phyloP scores from a whole-genome alignment of 2,329 filamentous ascomycete species.

The Colletotrichum costaricense region DNA sequence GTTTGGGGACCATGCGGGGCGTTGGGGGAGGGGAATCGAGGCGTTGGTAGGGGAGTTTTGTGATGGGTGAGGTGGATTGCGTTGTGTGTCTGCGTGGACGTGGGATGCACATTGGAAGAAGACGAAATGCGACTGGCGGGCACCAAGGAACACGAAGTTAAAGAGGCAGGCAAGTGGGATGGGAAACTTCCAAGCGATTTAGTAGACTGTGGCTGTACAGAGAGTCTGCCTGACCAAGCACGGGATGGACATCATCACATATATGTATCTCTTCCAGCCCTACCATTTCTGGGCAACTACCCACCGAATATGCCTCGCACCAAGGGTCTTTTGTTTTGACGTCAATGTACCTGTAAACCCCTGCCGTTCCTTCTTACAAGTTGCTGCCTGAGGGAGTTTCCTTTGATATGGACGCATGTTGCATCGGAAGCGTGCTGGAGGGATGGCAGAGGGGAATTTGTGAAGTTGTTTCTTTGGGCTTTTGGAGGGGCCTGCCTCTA shows the following conservation, averaged over 20 bases:
- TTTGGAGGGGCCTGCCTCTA: neutral
- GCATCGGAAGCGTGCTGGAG: neutral
- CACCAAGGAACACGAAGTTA: neutral
- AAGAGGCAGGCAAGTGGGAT: neutral
- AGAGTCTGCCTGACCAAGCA: neutral
- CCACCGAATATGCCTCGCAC: neutral
- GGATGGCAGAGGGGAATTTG: neutral
- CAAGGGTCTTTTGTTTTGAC: neutral
- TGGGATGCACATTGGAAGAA: constrained; percentile 33
- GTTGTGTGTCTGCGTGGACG: constrained; percentile 25
- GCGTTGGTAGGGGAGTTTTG: constrained; percentile 19
- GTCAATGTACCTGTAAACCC: neutral
- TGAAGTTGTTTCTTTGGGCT: neutral
- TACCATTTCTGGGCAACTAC: neutral
- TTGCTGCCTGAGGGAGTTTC: neutral
- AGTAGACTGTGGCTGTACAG: neutral
- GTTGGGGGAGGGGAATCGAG: constrained; percentile 28
- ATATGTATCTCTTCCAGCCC: neutral
- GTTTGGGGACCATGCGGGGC: constrained; percentile 22
- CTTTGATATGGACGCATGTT: neutral
- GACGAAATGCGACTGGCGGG: neutral
- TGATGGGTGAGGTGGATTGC: constrained; percentile 17
- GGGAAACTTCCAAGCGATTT: neutral
- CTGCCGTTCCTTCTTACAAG: neutral
- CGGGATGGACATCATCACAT: neutral